Percentiles rank a stretch among this genome's conserved stretches.
These are phyloP conservation scores for Calophaca sinica DNA, from an alignment of 306 rosid genomes.

Conservation along the genomic window DNA sequence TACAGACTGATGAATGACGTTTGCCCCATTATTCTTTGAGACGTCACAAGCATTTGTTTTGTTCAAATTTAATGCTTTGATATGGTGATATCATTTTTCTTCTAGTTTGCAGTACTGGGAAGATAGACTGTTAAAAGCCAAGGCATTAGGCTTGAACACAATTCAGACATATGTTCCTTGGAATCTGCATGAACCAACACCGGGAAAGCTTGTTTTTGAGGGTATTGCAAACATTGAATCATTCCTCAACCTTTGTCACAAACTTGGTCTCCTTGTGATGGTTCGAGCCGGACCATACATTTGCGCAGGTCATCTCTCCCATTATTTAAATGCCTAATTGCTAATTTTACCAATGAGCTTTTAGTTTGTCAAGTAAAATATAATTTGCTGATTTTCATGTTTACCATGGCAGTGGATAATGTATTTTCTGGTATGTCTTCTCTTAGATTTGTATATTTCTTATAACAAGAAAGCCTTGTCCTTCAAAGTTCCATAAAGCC, in stretches of 20 bases:
- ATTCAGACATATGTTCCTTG: constrained; percentile 94
- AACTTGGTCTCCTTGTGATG: constrained; percentile 77
- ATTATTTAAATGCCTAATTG: constrained; percentile 27
- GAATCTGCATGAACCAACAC: constrained; percentile 89
- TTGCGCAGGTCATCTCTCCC: constrained; percentile 73
- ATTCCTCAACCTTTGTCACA: constrained; percentile 83
- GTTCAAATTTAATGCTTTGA: constrained; percentile 41
- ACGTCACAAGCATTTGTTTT: constrained; percentile 10
- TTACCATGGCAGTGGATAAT: constrained; percentile 19
- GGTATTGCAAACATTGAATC: constrained; percentile 80
- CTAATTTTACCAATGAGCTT: constrained; percentile 17
- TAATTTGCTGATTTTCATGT: constrained; percentile 23
- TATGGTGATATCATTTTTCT: constrained; percentile 39
- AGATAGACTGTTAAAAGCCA: constrained; percentile 90
- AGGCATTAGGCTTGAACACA: constrained; percentile 91
- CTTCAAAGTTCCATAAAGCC: constrained; percentile 1
- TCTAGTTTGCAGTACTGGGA: constrained; percentile 84
- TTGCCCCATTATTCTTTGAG: constrained; percentile 3
- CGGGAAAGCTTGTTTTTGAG: constrained; percentile 72
- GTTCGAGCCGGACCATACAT: constrained; percentile 93
- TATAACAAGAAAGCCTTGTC: constrained; percentile 16
- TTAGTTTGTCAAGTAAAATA: constrained; percentile 19
- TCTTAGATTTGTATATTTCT: constrained; percentile 17
- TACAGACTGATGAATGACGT: constrained; percentile 3
- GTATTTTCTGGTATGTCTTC: constrained; percentile 17